phyloP scores from a whole-genome alignment of 2,329 filamentous ascomycete species.

The Aspergillus sclerotialis region DNA sequence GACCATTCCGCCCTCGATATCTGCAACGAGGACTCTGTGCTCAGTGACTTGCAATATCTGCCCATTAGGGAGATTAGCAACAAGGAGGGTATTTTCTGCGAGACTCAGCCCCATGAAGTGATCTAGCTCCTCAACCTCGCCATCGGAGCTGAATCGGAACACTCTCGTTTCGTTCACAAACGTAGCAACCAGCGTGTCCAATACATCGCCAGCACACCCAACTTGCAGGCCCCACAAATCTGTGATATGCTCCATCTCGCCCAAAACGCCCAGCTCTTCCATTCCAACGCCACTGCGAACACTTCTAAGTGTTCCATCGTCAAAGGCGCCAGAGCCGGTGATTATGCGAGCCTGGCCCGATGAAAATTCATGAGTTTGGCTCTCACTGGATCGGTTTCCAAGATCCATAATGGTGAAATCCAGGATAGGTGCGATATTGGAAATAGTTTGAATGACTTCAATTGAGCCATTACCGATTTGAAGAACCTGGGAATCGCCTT shows the following conservation, averaged over 20 bases:
- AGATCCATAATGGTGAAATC: slow-evolving; percentile 97
- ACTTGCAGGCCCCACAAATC: slow-evolving; percentile 64
- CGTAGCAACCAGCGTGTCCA: slow-evolving; percentile 70
- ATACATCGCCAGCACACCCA: slow-evolving; percentile 35
- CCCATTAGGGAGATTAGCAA: slow-evolving; percentile 56
- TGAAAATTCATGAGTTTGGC: slow-evolving; percentile 80
- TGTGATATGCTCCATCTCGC: slow-evolving; percentile 67
- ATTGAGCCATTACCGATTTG: slow-evolving; percentile 55
- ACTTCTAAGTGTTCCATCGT: slow-evolving; percentile 80
- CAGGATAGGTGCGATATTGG: slow-evolving; percentile 83
- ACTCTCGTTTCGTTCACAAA: slow-evolving; percentile 77
- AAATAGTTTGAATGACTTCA: slow-evolving; percentile 64
- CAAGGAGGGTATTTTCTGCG: slow-evolving; percentile 65
- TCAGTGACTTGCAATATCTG: slow-evolving; percentile 71
- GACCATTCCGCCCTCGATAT: slow-evolving; percentile 45
- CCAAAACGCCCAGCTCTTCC: slow-evolving; percentile 76
- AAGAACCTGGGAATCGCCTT: slow-evolving; percentile 84
- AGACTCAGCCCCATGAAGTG: slow-evolving; percentile 64
- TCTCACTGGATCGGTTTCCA: slow-evolving; percentile 73
- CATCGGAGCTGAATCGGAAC: slow-evolving; percentile 67
- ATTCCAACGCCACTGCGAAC: slow-evolving; percentile 90
- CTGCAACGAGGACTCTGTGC: slow-evolving; percentile 54
- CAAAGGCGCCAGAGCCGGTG: slow-evolving; percentile 82
- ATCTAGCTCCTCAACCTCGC: slow-evolving; percentile 82
- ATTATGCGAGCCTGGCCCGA: slow-evolving; percentile 92